Evolutionary conservation across 768 basidiomycete genomes (phyloP).

Genomic region (Lactarius akahatsu): DNA sequence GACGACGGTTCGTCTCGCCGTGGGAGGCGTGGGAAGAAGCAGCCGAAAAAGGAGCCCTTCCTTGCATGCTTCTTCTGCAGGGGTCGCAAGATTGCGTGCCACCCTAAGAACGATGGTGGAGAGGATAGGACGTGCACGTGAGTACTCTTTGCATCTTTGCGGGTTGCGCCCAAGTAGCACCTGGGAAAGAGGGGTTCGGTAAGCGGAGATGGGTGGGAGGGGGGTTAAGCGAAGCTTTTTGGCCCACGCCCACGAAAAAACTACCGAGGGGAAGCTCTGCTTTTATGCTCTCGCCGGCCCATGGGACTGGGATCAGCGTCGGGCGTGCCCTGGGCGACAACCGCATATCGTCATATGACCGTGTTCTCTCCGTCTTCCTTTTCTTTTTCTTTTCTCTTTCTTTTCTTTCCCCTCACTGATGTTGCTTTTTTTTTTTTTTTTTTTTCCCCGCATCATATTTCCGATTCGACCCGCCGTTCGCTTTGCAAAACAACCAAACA

Average conservation of each 20-base stretch:
- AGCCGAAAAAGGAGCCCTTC: constrained; percentile 39
- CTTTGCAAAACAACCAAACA: constrained; percentile 13
- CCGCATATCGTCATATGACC: neutral
- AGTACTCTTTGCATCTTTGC: constrained; percentile 24
- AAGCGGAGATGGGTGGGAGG: neutral
- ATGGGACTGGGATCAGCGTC: constrained; percentile 9
- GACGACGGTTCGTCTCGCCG: constrained; percentile 29
- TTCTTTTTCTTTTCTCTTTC: neutral
- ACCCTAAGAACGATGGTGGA: constrained; percentile 34
- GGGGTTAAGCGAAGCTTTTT: neutral
- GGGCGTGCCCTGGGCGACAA: neutral
- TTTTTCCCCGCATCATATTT: neutral
- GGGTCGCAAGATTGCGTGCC: constrained; percentile 43
- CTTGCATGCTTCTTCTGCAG: constrained; percentile 44
- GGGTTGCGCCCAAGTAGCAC: neutral
- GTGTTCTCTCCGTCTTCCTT: constrained; percentile 11
- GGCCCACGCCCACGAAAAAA: neutral
- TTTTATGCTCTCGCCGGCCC: constrained; percentile 14
- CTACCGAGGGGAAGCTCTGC: neutral
- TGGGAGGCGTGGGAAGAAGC: constrained; percentile 33
- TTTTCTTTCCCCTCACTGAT: neutral
- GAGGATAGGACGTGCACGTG: constrained; percentile 40
- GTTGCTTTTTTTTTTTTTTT: neutral
- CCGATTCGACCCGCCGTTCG: neutral
- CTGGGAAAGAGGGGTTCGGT: neutral